phyloP scores from a whole-genome alignment of 768 basidiomycete genomes.

The Tulasnella sp. region DNA sequence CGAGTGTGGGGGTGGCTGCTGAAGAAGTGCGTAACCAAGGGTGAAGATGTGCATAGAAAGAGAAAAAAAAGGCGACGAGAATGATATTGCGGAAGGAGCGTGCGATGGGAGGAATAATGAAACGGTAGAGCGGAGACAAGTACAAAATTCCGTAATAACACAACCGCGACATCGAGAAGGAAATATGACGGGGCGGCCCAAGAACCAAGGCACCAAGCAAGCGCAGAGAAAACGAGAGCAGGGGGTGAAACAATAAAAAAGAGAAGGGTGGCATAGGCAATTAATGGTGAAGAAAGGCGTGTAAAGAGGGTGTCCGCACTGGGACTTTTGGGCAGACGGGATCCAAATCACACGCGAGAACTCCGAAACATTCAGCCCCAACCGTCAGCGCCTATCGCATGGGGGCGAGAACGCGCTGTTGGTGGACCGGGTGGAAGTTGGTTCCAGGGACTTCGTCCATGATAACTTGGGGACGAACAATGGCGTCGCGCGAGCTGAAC shows the following conservation, averaged over 20 bases:
- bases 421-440: conserved; percentile 4
- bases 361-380: background rate
- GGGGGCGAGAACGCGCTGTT: conserved; percentile 2
- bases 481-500: background rate
- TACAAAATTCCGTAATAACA: conserved; percentile 11
- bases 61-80: background rate
- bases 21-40: background rate
- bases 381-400: background rate
- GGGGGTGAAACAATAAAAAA: background rate
- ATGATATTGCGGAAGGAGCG: conserved; percentile 10
- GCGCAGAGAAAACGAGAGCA: background rate
- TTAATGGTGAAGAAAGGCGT: background rate
- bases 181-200: conserved; percentile 6
- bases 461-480: background rate
- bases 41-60: background rate
- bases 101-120: conserved; percentile 5
- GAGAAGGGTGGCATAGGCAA: background rate
- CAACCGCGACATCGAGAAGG: background rate
- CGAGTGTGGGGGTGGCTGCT: background rate
- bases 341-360: background rate
- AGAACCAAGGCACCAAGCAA: conserved; percentile 6
- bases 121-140: background rate
- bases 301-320: background rate
- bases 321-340: background rate
- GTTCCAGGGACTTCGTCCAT: background rate